Evolutionary conservation across 306 rosid genomes (phyloP).

Genomic region (Macrotyloma uniflorum): DNA sequence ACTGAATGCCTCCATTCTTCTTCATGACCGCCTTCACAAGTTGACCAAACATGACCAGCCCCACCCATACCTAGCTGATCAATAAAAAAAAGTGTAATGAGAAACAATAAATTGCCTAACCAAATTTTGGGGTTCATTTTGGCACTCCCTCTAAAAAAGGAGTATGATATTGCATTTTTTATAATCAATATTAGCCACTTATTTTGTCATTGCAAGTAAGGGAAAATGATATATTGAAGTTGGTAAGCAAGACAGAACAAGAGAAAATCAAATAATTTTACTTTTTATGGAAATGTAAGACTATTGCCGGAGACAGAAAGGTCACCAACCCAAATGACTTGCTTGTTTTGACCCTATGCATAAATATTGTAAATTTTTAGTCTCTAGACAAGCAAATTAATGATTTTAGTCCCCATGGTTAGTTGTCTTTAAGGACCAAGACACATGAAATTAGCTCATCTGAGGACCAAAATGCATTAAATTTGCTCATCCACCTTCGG

Average conservation of each 20-base stretch:
- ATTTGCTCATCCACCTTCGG: neutral
- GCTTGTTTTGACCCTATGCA: neutral
- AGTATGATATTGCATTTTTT: neutral
- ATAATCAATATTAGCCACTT: neutral
- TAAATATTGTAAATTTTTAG: neutral
- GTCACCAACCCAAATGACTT: neutral
- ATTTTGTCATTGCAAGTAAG: neutral
- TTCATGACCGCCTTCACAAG: slow-evolving; percentile 82
- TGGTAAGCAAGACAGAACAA: neutral
- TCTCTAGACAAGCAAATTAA: neutral
- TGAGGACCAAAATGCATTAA: neutral
- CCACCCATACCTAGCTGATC: slow-evolving; percentile 94
- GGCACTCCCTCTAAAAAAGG: neutral
- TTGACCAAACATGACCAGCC: slow-evolving; percentile 85
- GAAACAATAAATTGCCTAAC: slow-evolving; percentile 37
- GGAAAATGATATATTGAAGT: neutral
- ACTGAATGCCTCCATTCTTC: slow-evolving; percentile 99
- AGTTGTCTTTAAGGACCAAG: neutral
- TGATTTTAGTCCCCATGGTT: neutral
- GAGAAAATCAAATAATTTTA: neutral
- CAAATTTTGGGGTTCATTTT: slow-evolving; percentile 7
- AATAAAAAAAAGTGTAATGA: slow-evolving; percentile 39
- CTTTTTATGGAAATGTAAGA: neutral
- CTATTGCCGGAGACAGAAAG: neutral
- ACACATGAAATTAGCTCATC: neutral